phyloP scores from a whole-genome alignment of 73 alveolate genomes.

The Paramecium pentaurelia region DNA sequence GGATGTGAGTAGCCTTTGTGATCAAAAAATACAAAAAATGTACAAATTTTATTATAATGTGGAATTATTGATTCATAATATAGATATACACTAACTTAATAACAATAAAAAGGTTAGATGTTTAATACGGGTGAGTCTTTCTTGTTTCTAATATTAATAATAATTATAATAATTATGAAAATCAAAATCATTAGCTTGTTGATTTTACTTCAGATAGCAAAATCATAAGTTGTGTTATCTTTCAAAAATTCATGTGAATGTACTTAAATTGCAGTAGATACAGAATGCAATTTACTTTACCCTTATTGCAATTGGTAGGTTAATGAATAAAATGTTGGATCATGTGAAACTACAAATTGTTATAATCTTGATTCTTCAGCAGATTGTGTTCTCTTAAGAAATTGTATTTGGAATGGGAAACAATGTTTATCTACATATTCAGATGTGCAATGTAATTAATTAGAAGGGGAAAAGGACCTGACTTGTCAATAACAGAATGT shows the following conservation, averaged over 20 bases:
- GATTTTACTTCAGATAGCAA: not conserved
- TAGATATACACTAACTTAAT: not conserved
- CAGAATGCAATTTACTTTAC: not conserved
- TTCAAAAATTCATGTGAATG: not conserved
- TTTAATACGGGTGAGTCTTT: not conserved
- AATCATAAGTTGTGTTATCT: not conserved
- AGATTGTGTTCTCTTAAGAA: not conserved
- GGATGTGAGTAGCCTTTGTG: not conserved
- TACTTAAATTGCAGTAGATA: not conserved
- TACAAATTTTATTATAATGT: not conserved
- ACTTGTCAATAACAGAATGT: not conserved
- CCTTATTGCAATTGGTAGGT: not conserved
- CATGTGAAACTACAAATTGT: not conserved
- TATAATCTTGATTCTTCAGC: not conserved
- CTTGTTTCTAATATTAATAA: not conserved
- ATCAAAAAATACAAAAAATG: not conserved
- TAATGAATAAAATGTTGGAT: not conserved
- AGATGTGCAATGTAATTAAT: not conserved
- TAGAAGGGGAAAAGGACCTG: not conserved
- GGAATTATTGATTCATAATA: not conserved
- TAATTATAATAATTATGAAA: not conserved
- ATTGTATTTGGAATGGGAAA: not conserved
- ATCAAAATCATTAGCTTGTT: not conserved
- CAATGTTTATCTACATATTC: not conserved
- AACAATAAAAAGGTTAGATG: not conserved